These are phyloP conservation scores for Hypoxylon fuscum DNA, from an alignment of 495 filamentous ascomycete genomes.

Conservation along the genomic window DNA sequence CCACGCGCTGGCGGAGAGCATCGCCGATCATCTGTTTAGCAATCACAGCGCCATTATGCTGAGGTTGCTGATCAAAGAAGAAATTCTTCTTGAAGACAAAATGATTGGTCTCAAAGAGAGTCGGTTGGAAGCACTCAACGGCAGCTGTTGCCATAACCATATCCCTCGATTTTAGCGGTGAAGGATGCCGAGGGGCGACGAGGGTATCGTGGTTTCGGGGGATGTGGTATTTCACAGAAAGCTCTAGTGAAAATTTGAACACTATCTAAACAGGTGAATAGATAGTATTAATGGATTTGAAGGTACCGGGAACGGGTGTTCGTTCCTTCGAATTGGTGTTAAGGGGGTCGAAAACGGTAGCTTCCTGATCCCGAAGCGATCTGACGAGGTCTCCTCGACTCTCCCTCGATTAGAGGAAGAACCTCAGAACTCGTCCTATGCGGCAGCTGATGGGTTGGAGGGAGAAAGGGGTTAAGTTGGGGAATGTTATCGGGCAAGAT, in stretches of 20 bases:
- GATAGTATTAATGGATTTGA: conserved; percentile 31
- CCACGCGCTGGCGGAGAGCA: conserved; percentile 81
- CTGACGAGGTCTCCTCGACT: conserved; percentile 90
- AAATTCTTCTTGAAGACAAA: conserved; percentile 56
- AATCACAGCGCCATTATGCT: conserved; percentile 48
- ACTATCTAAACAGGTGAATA: conserved; percentile 26
- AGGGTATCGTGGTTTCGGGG: conserved; percentile 22
- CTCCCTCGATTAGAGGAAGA: conserved; percentile 97
- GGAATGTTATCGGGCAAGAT: conserved; percentile 61
- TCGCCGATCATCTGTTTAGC: conserved; percentile 74
- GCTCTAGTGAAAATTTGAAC: conserved; percentile 18
- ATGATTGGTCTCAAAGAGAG: conserved; percentile 55
- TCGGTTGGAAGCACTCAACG: conserved; percentile 54
- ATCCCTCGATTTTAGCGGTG: conserved; percentile 47
- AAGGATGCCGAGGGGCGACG: conserved; percentile 23
- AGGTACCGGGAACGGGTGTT: conserved; percentile 36
- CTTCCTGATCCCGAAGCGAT: conserved; percentile 78
- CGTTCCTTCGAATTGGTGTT: conserved; percentile 60
- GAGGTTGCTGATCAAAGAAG: conserved; percentile 45
- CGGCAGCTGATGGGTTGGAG: conserved; percentile 86
- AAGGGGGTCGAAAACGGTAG: conserved; percentile 89
- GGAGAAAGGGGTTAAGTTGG: conserved; percentile 64
- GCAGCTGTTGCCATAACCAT: conserved; percentile 65
- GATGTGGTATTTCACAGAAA: conserved; percentile 23
- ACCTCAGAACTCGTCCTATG: conserved; percentile 95